A percentile compares a stretch with the other conserved stretches of the same genome.
phyloP scores from a whole-genome alignment of 345 rosid species.

The Brassica rapa region DNA sequence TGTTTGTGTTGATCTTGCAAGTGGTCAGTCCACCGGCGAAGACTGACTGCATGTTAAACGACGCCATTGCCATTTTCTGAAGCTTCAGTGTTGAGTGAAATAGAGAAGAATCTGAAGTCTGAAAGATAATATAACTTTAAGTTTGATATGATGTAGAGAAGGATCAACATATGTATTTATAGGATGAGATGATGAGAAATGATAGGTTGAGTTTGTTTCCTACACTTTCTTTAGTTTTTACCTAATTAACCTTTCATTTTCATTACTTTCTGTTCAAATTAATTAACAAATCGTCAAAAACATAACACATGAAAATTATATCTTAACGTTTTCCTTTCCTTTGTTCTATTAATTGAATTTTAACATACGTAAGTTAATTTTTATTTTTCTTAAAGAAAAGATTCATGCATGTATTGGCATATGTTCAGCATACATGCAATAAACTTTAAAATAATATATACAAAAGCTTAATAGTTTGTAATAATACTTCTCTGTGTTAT shows the following conservation, averaged over 20 bases:
- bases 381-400: neutral
- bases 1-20: slow-evolving; percentile 31
- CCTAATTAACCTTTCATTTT: slow-evolving; percentile 16
- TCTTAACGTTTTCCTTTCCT: neutral
- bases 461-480: neutral
- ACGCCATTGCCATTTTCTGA: slow-evolving; percentile 46
- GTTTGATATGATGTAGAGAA: slow-evolving; percentile 4
- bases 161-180: slow-evolving; percentile 29
- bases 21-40: slow-evolving; percentile 36
- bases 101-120: neutral
- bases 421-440: neutral
- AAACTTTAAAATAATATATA: neutral
- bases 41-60: slow-evolving; percentile 48
- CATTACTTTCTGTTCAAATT: neutral
- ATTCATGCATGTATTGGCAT: neutral
- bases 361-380: neutral
- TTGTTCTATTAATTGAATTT: neutral
- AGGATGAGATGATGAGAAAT: slow-evolving; percentile 23
- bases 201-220: slow-evolving; percentile 30
- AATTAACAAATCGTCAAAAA: slow-evolving; percentile 14
- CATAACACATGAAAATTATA: neutral
- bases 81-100: neutral
- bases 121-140: neutral
- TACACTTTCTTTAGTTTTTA: neutral
- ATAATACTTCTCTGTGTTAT: neutral